Conservation (phyloP, 2,329 filamentous ascomycete genomes). For the Pseudogymnoascus verrucosus region DNA sequence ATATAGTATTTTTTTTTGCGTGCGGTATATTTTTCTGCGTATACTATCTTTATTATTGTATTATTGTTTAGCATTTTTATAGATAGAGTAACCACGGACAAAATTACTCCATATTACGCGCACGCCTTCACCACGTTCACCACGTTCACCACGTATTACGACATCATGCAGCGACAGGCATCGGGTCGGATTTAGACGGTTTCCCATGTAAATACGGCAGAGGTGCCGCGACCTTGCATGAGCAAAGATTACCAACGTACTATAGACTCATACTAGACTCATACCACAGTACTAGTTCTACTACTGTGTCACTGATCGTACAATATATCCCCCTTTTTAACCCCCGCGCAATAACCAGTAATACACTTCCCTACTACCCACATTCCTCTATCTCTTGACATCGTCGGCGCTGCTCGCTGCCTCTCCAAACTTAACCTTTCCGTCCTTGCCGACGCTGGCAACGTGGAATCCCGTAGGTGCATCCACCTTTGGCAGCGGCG, state of each 20-base stretch:
- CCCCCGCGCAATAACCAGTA: background rate
- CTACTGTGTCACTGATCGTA: background rate
- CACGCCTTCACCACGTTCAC: background rate
- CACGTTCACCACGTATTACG: background rate
- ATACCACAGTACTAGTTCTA: background rate
- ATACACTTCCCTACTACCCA: background rate
- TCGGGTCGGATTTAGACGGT: background rate
- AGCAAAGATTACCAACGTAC: background rate
- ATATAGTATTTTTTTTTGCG: background rate
- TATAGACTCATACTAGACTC: conserved; percentile 3
- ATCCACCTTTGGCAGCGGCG: conserved; percentile 26
- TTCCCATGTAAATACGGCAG: background rate
- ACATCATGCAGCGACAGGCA: background rate
- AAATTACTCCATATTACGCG: background rate
- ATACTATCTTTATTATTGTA: background rate
- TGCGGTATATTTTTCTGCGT: background rate
- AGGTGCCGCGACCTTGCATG: background rate
- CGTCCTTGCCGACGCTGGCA: conserved; percentile 49
- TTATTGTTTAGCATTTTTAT: background rate
- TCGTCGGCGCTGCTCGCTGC: conserved; percentile 1
- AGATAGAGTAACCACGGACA: background rate
- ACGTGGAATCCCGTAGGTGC: conserved; percentile 43
- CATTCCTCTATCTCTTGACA: background rate
- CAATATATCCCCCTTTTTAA: background rate
- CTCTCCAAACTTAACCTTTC: conserved; percentile 53